Conservation (phyloP, 352 stramenopile species). For the Pythium brachiatum region DNA sequence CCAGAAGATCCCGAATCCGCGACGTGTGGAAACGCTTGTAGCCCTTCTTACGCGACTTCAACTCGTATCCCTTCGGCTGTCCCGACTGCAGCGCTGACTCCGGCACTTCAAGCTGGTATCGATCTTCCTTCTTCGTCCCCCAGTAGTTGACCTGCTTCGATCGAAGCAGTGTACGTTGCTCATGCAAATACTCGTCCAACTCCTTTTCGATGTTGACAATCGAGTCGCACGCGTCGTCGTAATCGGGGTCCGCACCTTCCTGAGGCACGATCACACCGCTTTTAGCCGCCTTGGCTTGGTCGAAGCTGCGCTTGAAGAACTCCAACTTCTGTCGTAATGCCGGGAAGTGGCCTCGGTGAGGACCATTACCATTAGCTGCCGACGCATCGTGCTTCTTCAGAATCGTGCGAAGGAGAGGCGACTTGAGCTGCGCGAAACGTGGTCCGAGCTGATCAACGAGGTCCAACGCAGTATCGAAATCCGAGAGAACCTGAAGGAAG, state of each 20-base stretch:
- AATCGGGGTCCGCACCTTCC: constrained; percentile 93
- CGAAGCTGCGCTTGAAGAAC: constrained; percentile 97
- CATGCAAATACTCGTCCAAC: constrained; percentile 89
- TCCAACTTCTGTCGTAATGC: constrained; percentile 91
- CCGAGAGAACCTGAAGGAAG: constrained; percentile 89
- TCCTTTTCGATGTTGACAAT: constrained; percentile 87
- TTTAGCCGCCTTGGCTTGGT: constrained; percentile 90
- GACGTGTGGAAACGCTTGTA: constrained; percentile 92
- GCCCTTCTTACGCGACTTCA: constrained; percentile 93
- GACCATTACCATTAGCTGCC: background rate
- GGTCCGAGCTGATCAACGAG: constrained; percentile 83
- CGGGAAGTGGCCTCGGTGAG: constrained; percentile 71
- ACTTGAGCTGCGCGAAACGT: constrained; percentile 54
- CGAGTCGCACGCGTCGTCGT: constrained; percentile 89
- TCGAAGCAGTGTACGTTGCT: constrained; percentile 70
- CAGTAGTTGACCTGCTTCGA: constrained; percentile 92
- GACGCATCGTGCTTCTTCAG: constrained; percentile 38
- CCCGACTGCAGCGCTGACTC: constrained; percentile 70
- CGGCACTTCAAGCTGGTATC: constrained; percentile 92
- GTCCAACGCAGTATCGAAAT: constrained; percentile 80
- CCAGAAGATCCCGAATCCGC: constrained; percentile 79
- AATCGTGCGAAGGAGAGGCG: constrained; percentile 52
- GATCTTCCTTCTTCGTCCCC: constrained; percentile 93
- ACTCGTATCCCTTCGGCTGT: constrained; percentile 93
- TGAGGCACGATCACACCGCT: constrained; percentile 92